Base-by-base conservation (phyloP, 75 land plant genomes). In the Larix kaempferi region DNA sequence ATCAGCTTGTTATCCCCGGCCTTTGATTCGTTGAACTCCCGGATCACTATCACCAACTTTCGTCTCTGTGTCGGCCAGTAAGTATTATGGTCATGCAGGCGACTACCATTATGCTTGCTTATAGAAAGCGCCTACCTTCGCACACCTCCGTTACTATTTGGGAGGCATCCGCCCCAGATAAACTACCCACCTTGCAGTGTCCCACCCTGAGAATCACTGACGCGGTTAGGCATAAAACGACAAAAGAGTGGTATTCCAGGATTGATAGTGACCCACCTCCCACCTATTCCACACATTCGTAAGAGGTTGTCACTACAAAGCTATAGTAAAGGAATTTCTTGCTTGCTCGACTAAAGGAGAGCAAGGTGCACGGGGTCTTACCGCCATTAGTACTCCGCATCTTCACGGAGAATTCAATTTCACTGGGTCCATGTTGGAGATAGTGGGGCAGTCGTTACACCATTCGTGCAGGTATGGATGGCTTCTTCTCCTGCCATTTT, bases 161-260 rank as follows among this genome's bases (percentile, higher is more conserved):
- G 81, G 81, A 79, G 77, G 81, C 81, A 73, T 73, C 81, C 62
- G 61, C 77, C 81, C 81, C 35, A 79, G 75, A 79, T 72, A 79
- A 73, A 79, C 81, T 73, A 79, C 81, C 81, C 81, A 79, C 81
- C 81, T 79, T 54, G 81, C 76, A 79, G 39, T 79, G 75, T 73
- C 81, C 81, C 76, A 3, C 80, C 33, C 33, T 29, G 1, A 29
- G 33, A 29, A 29, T 29, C n/a, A 17, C n/a, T 60, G 0, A 60
- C n/a, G 62, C 71, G 71, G 71, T 66, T 66, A 66, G 71, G 71
- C 71, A 66, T 66, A 1, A 1, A 2, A 66, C 71, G 71, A 66
- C 71, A 35, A 66, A 35, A 66, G 21, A 66, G 71, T 66, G 71
- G 71, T 66, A 66, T 66, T 66, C 33, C 71, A 66, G 33, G 71